phyloP scores from a whole-genome alignment of 2,329 filamentous ascomycete genomes.

The Periglandula ipomoeae region DNA sequence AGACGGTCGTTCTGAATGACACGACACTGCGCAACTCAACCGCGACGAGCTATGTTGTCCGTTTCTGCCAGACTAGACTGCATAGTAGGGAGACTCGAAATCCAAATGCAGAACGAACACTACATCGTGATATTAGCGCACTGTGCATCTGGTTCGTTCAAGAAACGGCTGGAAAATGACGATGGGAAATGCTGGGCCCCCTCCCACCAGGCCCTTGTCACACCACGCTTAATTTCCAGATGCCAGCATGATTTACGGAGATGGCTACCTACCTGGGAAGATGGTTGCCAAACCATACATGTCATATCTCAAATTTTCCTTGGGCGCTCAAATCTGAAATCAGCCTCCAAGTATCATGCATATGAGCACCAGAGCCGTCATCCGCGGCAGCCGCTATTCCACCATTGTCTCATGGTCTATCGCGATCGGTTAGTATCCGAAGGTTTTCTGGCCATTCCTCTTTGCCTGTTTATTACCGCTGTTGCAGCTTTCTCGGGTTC shows the following conservation, averaged over 20 bases:
- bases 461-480: neutral
- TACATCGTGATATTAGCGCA: too few relatives aligned
- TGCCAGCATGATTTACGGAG: neutral
- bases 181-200: neutral
- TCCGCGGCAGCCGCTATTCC: neutral
- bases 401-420: neutral
- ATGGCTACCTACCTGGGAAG: constrained; percentile 3
- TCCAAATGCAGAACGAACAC: too few relatives aligned
- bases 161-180: too few relatives aligned
- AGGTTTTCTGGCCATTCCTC: too few relatives aligned
- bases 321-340: neutral
- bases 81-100: too few relatives aligned
- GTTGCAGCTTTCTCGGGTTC: too few relatives aligned
- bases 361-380: neutral
- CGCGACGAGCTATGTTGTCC: too few relatives aligned
- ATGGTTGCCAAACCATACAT: neutral
- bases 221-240: neutral
- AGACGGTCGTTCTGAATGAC: too few relatives aligned
- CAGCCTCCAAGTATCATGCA: neutral
- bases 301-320: neutral
- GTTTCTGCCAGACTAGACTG: too few relatives aligned
- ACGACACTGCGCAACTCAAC: too few relatives aligned
- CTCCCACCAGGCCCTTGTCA: neutral
- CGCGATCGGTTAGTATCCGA: constrained; percentile 5
- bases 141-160: too few relatives aligned